These are phyloP conservation scores for Phytopythium mirpurense DNA, from an alignment of 352 stramenopile genomes.

Conservation along the genomic window DNA sequence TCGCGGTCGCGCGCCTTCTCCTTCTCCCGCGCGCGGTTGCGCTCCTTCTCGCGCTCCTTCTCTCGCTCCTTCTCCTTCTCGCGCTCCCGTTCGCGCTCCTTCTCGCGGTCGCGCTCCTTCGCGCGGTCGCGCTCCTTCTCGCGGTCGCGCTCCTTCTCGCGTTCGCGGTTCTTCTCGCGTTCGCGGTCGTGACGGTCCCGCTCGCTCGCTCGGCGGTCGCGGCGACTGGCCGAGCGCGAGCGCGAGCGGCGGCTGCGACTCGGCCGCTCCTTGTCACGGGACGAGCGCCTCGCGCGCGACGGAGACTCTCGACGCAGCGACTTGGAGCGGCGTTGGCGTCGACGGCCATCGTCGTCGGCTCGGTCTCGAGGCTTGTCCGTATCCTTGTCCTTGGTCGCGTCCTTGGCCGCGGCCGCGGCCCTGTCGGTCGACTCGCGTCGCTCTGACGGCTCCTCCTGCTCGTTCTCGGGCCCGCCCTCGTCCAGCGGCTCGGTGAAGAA, in stretches of 20 bases:
- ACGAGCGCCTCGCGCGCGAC: slow-evolving; percentile 26
- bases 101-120: slow-evolving; percentile 28
- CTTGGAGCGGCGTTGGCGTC: slow-evolving; percentile 11
- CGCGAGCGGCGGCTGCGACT: slow-evolving; percentile 28
- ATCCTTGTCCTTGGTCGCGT: slow-evolving; percentile 17
- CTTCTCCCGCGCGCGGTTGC: slow-evolving; percentile 17
- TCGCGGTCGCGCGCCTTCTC: slow-evolving; percentile 16
- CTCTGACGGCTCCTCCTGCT: slow-evolving; percentile 23
- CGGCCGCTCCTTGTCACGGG: slow-evolving; percentile 19
- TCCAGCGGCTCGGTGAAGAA: slow-evolving; percentile 55
- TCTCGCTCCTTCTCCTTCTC: slow-evolving; percentile 20
- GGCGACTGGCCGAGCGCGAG: slow-evolving; percentile 33
- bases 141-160: slow-evolving; percentile 29
- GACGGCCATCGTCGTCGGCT: slow-evolving; percentile 22
- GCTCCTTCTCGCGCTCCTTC: slow-evolving; percentile 29
- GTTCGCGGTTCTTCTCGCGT: slow-evolving; percentile 26
- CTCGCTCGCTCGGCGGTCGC: slow-evolving; percentile 23
- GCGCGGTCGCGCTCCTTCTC: slow-evolving; percentile 32
- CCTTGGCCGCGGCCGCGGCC: too few species aligned
- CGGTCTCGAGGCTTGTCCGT: slow-evolving; percentile 26
- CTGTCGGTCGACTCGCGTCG: slow-evolving; percentile 7
- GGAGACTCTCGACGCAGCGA: slow-evolving; percentile 17
- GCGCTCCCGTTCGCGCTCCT: slow-evolving; percentile 24
- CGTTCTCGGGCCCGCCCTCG: slow-evolving; percentile 36
- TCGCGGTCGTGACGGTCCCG: slow-evolving; percentile 21